Evolutionary conservation across 2,329 filamentous ascomycete species (phyloP), one percentile per base, ranked within the genome.

Genomic region (Colletotrichum tanaceti): DNA sequence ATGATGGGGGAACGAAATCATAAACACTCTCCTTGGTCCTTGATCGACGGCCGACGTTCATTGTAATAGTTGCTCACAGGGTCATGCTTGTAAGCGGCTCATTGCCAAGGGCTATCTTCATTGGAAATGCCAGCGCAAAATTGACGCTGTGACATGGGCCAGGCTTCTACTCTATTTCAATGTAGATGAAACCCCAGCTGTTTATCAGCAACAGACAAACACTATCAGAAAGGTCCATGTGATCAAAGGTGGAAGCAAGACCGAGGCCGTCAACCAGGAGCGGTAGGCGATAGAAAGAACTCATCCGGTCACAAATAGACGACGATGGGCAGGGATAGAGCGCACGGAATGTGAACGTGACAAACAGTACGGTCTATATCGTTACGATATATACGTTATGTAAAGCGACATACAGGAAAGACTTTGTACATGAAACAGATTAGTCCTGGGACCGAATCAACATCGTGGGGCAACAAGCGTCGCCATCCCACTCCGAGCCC

Each of bases 361-460:
- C n/a, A 65, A 59, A 65, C 46, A 55, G 46, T 65, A 52, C 41
- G 49, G 50, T 68, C 43, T 65, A 65, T 57, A 68, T 60, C 65
- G 55, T 46, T 50, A 28, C 28, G 62, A 65, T 68, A 68, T 68
- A 68, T 65, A 50, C 49, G 49, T 65, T 57, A 52, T 38, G 55
- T 65, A 65, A 68, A 68, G 20, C 62, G 43, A 59, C 65, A 68
- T 60, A 65, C 62, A 65, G 41, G 49, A 44, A 65, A 65, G 54
- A 65, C 50, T 68, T 65, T 60, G 41, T 65, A 68, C 65, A 68
- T 65, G 65, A 65, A 68, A 60, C 32, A 58, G 49, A 68, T 46
- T 57, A 55, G 46, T 62, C 20, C 7, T 10, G 32, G 43, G 39
- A 38, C 55, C 18, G 53, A 20, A 58, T 65, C 61, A 68, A 49